A percentile compares a stretch with the other conserved stretches of the same genome.
Conservation (phyloP, 2,329 filamentous ascomycete genomes). For the Fusarium pilosicola region DNA sequence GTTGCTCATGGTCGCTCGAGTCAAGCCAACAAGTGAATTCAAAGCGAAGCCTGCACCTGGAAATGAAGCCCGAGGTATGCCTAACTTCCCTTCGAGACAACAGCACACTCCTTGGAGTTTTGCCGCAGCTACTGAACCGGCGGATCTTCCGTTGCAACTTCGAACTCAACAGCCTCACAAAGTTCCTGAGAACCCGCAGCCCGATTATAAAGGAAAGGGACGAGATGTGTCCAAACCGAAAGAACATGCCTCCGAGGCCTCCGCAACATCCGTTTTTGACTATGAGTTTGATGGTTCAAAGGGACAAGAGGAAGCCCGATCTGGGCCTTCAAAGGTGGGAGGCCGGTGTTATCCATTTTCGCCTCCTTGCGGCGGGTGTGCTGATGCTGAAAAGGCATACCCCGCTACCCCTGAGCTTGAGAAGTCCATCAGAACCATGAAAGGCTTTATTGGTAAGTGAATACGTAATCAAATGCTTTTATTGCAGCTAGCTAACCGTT, state of each 20-base stretch:
- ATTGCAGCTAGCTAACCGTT: neutral
- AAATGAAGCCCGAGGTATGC: no score
- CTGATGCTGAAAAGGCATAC: neutral
- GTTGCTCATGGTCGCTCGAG: neutral
- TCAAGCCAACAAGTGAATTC: neutral
- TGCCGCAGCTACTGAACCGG: rapidly evolving
- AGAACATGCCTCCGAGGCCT: neutral
- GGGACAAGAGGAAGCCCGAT: neutral
- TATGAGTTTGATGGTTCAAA: neutral
- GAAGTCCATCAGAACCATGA: neutral
- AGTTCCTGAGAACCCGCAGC: neutral
- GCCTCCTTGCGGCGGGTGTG: neutral
- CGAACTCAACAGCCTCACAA: neutral
- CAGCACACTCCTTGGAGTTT: rapidly evolving
- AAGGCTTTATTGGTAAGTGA: neutral
- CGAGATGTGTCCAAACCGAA: neutral
- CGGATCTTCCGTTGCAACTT: rapidly evolving
- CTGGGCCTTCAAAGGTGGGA: neutral
- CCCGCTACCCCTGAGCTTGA: no score
- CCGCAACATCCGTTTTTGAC: no score
- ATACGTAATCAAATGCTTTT: neutral
- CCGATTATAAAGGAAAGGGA: neutral
- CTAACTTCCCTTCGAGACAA: no score
- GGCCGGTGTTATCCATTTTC: neutral
- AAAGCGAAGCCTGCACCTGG: neutral